phyloP scores from a whole-genome alignment of 352 stramenopile species.

The Pythium scleroteichum region DNA sequence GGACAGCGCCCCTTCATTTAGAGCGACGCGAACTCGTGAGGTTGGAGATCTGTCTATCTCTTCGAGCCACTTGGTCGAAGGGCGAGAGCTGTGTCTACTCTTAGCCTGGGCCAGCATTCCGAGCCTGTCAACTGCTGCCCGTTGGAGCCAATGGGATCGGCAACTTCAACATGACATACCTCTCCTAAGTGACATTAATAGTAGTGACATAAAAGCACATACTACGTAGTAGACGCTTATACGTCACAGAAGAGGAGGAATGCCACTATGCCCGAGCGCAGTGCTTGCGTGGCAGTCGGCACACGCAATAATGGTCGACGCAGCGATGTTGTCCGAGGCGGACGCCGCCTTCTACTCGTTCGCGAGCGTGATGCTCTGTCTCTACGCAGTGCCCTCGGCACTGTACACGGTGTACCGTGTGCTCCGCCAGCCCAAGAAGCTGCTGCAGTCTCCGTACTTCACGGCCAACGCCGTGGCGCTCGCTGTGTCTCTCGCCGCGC shows the following conservation, averaged over 20 bases:
- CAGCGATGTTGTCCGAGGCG: constrained; percentile 52
- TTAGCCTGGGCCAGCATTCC: too few species aligned
- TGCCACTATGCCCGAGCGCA: constrained; percentile 13
- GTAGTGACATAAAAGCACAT: too few species aligned
- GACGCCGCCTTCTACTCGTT: constrained; percentile 86
- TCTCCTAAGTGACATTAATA: too few species aligned
- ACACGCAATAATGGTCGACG: constrained; percentile 11
- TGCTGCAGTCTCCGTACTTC: constrained; percentile 45
- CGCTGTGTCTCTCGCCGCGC: constrained; percentile 40
- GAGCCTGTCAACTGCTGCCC: too few species aligned
- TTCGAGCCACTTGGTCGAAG: neutral
- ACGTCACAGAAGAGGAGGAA: constrained; percentile 4
- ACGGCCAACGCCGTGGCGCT: constrained; percentile 53
- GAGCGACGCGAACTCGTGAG: too few species aligned
- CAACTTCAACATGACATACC: constrained; percentile 21
- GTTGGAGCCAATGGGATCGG: neutral
- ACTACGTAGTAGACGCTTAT: too few species aligned
- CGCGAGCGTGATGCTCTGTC: constrained; percentile 72
- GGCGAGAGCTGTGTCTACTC: neutral
- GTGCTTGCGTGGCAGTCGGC: constrained; percentile 18
- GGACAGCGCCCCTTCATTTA: too few species aligned
- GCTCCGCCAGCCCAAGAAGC: constrained; percentile 42
- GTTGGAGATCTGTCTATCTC: constrained; percentile 3
- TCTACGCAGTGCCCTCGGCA: constrained; percentile 69
- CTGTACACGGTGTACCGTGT: constrained; percentile 61